Percentiles rank a stretch among this genome's conserved stretches.
These are phyloP conservation scores for Trichoderma afroharzianum DNA, from an alignment of 2,329 filamentous ascomycete species.

Conservation along the genomic window DNA sequence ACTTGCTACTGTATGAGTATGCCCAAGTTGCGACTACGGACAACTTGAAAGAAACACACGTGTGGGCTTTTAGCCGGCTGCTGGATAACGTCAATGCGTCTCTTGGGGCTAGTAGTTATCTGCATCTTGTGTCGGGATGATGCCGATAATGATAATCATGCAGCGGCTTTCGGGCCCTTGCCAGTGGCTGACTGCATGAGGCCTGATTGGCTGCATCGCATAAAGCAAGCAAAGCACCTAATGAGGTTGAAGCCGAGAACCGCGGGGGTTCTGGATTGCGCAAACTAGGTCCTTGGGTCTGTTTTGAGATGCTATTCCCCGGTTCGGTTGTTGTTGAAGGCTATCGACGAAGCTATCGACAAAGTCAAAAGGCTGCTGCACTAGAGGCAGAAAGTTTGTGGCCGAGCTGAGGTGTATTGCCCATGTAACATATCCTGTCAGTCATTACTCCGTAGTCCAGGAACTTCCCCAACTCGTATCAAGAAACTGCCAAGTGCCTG, in stretches of 20 bases:
- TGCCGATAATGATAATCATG: neutral
- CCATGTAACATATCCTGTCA: neutral
- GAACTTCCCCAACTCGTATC: neutral
- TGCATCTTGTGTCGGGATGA: neutral
- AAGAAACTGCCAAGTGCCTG: neutral
- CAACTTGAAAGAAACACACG: neutral
- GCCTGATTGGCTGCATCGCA: neutral
- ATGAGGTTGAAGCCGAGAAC: neutral
- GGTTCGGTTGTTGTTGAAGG: neutral
- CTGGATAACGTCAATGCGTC: neutral
- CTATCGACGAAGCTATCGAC: neutral
- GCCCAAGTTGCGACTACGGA: neutral
- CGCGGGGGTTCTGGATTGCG: neutral
- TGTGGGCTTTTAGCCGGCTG: neutral
- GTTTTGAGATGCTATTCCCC: neutral
- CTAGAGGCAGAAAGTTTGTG: neutral
- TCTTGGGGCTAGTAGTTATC: neutral
- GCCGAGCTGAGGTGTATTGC: neutral
- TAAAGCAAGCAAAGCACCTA: neutral
- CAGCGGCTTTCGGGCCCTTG: neutral
- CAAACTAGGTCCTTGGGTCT: neutral
- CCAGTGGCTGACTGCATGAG: neutral
- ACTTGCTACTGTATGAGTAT: neutral
- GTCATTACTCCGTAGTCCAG: neutral
- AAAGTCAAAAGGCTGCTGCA: neutral